Base-by-base conservation (phyloP, 139 green algal species). In the Desmodesmus armatus region DNA sequence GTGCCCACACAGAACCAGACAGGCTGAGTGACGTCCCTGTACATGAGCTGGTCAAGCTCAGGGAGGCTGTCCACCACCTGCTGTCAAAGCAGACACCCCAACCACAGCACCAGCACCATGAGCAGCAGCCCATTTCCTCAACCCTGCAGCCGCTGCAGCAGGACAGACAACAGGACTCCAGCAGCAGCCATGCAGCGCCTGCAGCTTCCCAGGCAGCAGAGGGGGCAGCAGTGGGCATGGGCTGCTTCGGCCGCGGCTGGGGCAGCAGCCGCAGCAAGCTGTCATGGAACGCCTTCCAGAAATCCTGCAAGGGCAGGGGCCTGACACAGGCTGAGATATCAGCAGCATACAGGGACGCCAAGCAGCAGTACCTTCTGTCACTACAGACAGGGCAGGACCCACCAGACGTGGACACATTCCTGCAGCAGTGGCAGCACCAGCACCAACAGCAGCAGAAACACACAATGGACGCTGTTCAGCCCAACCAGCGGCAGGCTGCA, bases 271-370 rank as follows among this genome's bases (percentile, higher is more conserved):
- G 23, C 15, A 67, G 76, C 25, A 17, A 19, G 19, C 51, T 72
- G 51, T 53, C 75, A 7, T 84, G 78, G 78, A 78, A 84, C 17
- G 29, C 19, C 41, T 77, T 84, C 6, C 78, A 84, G 31, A 44
- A 55, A 2, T 5, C 40, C 11, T 84, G 62, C 78, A 84, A 84
- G 29, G 78, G 78, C 44, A 55, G 17, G 44, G 60, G 78, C 29
- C 37, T 77, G 31, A 84, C 3, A 27, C 58, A 77, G 43, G n/a
- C 41, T 2, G 63, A 84, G 78, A n/a, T 77, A 27, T 77, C 78
- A 67, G 17, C 78, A 66, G 78, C 78, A 2, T 84, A 41, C 41
- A 71, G 55, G 62, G 41, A 75, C 5, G 76, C 66, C 78, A 84
- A 84, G 29, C n/a, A 9, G 23, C 67, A 41, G 41, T 40, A 43